Base-by-base conservation (phyloP, 2,329 filamentous ascomycete genomes). In the Aspergillus tamarii region DNA sequence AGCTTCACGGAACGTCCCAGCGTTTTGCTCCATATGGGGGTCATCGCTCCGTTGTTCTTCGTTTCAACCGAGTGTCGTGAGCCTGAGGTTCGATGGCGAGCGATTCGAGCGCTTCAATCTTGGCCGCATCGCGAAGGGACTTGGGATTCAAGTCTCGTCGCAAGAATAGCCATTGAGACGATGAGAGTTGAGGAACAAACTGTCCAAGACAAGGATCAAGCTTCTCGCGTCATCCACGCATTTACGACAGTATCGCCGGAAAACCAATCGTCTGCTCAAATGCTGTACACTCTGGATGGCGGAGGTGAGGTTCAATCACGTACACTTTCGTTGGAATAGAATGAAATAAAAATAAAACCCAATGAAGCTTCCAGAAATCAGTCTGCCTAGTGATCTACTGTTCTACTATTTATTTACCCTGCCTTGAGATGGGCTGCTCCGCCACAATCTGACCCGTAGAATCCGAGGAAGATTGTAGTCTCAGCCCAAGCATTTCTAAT, bases 61-160 rank as follows among this genome's bases (percentile, higher is more conserved):
- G 67, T 76, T n/a, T 72, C 74, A 1, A 71, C 70, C 50, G 73
- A 73, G 41, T 78, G 75, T 60, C 70, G 69, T 30, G 66, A 73
- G 32, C 63, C 65, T 45, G 26, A 45, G 5, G 60, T 74, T 7
- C 69, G 74, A 26, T 63, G 66, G n/a, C 65, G 69, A 45, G 77
- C 76, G 0, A 67, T 78, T 4, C 57, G 66, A 5, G 59, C 71
- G 19, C 65, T 79, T 34, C 65, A 68, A 9, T 45, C 54, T 16
- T 71, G 71, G 64, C 74, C 72, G 11, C 77, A 77, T 61, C 73
- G 72, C 52, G 77, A 78, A 61, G 75, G 76, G 11, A 67, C 73
- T 6, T 77, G 73, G 74, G 74, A 78, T 61, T 77, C 77, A 5
- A 73, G 72, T 9, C 63, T 74, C 16, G 67, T 74, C 60, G 75